A percentile compares a stretch with the other conserved stretches of the same genome.
These are phyloP conservation scores for Talaromyces proteolyticus DNA, from an alignment of 495 filamentous ascomycete species.

Conservation along the genomic window DNA sequence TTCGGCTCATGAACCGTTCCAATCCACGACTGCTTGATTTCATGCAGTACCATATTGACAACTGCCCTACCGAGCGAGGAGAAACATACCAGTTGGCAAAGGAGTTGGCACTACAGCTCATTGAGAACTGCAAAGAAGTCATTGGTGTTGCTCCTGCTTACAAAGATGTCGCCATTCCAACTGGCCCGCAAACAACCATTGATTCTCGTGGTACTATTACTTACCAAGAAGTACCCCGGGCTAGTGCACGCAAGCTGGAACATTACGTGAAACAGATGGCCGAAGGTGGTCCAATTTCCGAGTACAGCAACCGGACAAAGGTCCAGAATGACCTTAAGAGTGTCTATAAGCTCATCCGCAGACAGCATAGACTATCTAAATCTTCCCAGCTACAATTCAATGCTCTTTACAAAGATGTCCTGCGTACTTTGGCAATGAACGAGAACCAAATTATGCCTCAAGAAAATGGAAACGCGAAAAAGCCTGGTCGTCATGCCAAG, in stretches of 20 bases:
- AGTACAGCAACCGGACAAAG: constrained; percentile 97
- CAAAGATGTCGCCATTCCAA: constrained; percentile 92
- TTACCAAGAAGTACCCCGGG: constrained; percentile 82
- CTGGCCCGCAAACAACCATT: constrained; percentile 83
- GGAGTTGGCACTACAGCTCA: constrained; percentile 88
- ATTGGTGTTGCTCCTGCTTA: constrained; percentile 76
- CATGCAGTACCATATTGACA: constrained; percentile 99
- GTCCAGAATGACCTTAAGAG: constrained; percentile 91
- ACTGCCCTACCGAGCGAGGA: constrained; percentile 92
- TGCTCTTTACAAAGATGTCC: constrained; percentile 83
- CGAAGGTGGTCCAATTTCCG: constrained; percentile 93
- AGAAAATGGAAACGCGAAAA: constrained; percentile 67
- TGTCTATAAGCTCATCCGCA: constrained; percentile 95
- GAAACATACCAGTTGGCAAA: constrained; percentile 98
- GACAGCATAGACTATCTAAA: constrained; percentile 95
- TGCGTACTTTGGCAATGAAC: constrained; percentile 91
- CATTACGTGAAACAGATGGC: constrained; percentile 99
- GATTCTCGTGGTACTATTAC: constrained; percentile 84
- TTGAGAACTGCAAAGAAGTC: constrained; percentile 95
- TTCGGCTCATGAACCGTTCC: constrained; percentile 98
- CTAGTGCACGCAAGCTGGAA: constrained; percentile 92
- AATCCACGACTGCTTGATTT: constrained; percentile 94
- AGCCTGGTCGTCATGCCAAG: constrained; percentile 53
- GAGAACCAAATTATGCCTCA: constrained; percentile 92
- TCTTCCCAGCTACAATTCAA: constrained; percentile 93